Evolutionary conservation across 1,284 basidiomycete species (phyloP).

Genomic region (Puccinia novopanici): DNA sequence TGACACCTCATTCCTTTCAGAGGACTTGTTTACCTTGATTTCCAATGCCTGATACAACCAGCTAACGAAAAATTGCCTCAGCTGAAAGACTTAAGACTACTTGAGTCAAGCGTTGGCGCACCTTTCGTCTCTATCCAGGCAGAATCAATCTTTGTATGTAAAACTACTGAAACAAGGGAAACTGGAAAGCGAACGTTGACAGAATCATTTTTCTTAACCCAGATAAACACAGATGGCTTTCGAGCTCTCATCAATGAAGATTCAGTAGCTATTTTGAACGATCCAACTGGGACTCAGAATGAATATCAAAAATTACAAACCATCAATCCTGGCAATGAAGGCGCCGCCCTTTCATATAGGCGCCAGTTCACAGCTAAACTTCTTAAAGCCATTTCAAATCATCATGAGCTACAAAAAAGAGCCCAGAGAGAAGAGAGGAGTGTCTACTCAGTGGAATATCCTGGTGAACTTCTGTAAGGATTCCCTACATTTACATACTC

Average conservation of each 20-base stretch:
- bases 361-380: conserved; percentile 6
- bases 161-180: not conserved
- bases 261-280: conserved; percentile 13
- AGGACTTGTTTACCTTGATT: not conserved
- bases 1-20: not conserved
- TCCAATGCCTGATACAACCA: not conserved
- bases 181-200: not conserved
- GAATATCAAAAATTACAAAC: not conserved
- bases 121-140: not conserved
- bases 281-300: not conserved
- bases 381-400: conserved; percentile 13
- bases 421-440: not conserved
- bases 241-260: not conserved
- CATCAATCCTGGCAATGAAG: not conserved
- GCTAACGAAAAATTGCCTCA: not conserved
- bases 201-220: not conserved
- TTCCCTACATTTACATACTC: not conserved
- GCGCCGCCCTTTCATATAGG: not conserved
- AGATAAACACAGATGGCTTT: conserved; percentile 27
- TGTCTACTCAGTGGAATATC: not conserved
- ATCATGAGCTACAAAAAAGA: too few relatives aligned
- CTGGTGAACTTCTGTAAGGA: conserved; percentile 23
- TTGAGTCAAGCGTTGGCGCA: conserved; percentile 11
- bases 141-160: conserved; percentile 1
- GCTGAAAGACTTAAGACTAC: conserved; percentile 30